These are phyloP conservation scores for Brettanomyces anomalus DNA, from an alignment of 805 yeast genomes.

Conservation along the genomic window DNA sequence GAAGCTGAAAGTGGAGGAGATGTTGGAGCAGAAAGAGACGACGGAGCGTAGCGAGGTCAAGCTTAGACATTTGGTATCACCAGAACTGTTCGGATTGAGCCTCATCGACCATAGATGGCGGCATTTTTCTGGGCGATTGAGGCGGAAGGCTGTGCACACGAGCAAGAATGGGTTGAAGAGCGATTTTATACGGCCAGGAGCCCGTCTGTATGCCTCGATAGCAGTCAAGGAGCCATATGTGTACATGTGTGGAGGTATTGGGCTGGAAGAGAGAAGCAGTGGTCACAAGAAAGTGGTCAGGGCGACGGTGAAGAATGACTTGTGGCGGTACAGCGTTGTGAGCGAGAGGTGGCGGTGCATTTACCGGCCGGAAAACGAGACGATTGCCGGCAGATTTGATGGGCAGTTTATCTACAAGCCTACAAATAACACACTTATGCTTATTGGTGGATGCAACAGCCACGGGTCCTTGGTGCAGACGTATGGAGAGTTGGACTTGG, in stretches of 20 bases:
- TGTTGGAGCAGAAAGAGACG: conserved; percentile 8
- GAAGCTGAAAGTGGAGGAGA: conserved; percentile 26
- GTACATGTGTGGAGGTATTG: conserved; percentile 60
- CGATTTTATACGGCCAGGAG: conserved; percentile 11
- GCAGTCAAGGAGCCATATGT: conserved; percentile 39
- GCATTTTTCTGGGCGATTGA: conserved; percentile 25
- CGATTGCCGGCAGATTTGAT: conserved; percentile 32
- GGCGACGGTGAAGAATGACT: conserved; percentile 44
- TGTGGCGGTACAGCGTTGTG: conserved; percentile 58
- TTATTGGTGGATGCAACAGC: too few species aligned
- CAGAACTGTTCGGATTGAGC: conserved; percentile 54
- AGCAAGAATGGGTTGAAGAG: neutral
- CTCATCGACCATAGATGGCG: conserved; percentile 53
- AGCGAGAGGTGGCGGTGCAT: conserved; percentile 46
- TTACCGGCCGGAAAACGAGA: conserved; percentile 25
- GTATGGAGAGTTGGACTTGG: neutral
- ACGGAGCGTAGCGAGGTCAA: neutral
- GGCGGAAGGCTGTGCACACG: neutral
- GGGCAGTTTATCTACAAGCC: conserved; percentile 40
- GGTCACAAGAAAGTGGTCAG: too few species aligned
- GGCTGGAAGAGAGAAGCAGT: conserved; percentile 23
- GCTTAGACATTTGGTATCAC: conserved; percentile 36
- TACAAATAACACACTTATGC: conserved; percentile 7
- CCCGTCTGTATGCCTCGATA: conserved; percentile 55
- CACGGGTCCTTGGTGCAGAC: too few species aligned